Evolutionary conservation across 2,329 filamentous ascomycete genomes (phyloP), one percentile per base, ranked within the genome.

Genomic region (Corinectria fuckeliana): DNA sequence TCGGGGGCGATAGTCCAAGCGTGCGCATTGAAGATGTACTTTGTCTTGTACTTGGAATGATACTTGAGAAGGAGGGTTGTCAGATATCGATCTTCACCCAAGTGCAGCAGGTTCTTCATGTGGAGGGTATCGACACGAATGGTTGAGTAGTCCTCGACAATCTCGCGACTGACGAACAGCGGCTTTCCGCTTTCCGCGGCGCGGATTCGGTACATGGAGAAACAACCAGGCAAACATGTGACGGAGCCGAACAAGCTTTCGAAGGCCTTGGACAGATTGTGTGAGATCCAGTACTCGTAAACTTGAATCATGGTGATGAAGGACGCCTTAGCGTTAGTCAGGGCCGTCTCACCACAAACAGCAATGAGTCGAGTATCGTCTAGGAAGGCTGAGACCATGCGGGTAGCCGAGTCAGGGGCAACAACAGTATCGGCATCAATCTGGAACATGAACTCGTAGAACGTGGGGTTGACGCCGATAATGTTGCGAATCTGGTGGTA

Each of bases 291-390:
- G 84, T 99, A 99, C 78, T 99, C 94, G 82, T 98, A 99, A 30
- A 99, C 94, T 78, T 99, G 95, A 75, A 99, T 99, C 94, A 98
- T 98, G 50, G 95, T 99, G 67, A 96, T 88, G 72, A 96, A 92
- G 1, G 94, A 97, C 6, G 90, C 85, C 77, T 97, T 97, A 60
- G 93, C 91, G 74, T 99, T 99, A 63, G 90, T 93, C 47, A 99
- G 83, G 14, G 91, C 91, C 0, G 95, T 99, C 78, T 99, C 95
- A 78, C 95, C 95, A 72, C 95, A 99, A 48, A 95, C 87, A 55
- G 91, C 95, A 71, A 97, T 94, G n/a, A 98, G 82, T 56, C 92
- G 89, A 23, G 93, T 97, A 74, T 99, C 95, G 71, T 95, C 87
- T 41, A 97, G 78, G 82, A 97, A 97, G 5, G 93, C 84, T 9